Evolutionary conservation across 2,329 filamentous ascomycete species (phyloP), one percentile per base, ranked within the genome.

Genomic region (Emydomyces testavorans): DNA sequence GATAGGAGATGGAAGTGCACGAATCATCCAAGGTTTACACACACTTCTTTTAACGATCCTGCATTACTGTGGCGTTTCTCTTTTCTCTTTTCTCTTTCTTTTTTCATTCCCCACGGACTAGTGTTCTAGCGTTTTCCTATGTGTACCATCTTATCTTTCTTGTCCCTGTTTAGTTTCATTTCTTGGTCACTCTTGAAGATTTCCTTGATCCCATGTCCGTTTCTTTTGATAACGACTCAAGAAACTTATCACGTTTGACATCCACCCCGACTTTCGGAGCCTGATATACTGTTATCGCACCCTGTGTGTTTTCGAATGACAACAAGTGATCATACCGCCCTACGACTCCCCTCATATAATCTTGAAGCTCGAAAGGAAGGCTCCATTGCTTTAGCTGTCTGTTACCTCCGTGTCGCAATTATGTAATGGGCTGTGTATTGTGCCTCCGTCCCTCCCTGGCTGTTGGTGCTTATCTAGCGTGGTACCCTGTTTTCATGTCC

Each of bases 21-120:
- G 92, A 96, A 70, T 86, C 83, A 65, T 96, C 92, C 57, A 98
- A 96, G 73, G 89, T 95, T 62, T 95, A 98, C 75, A 98, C 92
- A 59, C 92, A 98, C 77, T 98, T 98, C 78, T 96, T 98, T 76
- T 98, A 79, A 90, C 50, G 48, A 54, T 40, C 39, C 42, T 49
- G 51, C 51, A 53, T 51, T 10, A 41, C 31, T 40, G 49, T 42
- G 51, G 49, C 51, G 51, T 52, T 52, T 35, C 16, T 48, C 20
- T 42, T 29, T 24, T 18, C n/a, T 18, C 3, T 18, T 15, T 16
- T 18, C 16, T 13, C 18, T 37, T 15, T 29, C 35, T 29, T 11
- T 7, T 16, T 6, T 16, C 7, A 13, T 43, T 20, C 40, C 42
- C 43, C 46, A 29, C 46, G 31, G 35, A 43, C 29, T 34, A 41